Evolutionary conservation across 345 rosid species (phyloP).

Genomic region (Zanthoxylum bungeanum): DNA sequence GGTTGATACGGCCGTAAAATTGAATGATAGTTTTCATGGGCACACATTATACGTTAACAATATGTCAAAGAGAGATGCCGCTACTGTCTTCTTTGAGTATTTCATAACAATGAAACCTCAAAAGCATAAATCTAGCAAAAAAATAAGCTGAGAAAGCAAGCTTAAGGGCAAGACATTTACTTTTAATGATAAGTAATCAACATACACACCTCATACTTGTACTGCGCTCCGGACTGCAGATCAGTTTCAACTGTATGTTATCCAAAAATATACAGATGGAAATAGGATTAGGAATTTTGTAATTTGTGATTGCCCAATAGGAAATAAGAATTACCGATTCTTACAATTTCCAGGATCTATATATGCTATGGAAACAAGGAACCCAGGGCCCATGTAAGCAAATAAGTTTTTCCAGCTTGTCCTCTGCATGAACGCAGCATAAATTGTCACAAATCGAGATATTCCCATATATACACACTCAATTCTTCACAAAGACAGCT

Average conservation of each 20-base stretch:
- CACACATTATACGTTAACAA: no score
- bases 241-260: constrained; percentile 86
- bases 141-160: no score
- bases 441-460: neutral
- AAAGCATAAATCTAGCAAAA: neutral
- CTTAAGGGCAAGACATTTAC: neutral
- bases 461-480: neutral
- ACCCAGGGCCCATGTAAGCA: constrained; percentile 92
- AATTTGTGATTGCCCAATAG: constrained; percentile 4
- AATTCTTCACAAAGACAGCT: neutral
- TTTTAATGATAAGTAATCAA: neutral
- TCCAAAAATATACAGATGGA: constrained; percentile 19
- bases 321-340: constrained; percentile 16
- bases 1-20: no score
- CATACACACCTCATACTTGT: constrained; percentile 67
- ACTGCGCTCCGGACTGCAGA: constrained; percentile 87
- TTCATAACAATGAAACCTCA: neutral
- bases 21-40: neutral
- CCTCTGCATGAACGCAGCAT: constrained; percentile 43
- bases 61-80: neutral
- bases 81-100: neutral
- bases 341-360: constrained; percentile 98
- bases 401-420: constrained; percentile 92
- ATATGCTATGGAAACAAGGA: constrained; percentile 93
- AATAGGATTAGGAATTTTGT: neutral